Evolutionary conservation across 2,329 filamentous ascomycete species (phyloP).

Genomic region (Scedosporium aurantiacum): DNA sequence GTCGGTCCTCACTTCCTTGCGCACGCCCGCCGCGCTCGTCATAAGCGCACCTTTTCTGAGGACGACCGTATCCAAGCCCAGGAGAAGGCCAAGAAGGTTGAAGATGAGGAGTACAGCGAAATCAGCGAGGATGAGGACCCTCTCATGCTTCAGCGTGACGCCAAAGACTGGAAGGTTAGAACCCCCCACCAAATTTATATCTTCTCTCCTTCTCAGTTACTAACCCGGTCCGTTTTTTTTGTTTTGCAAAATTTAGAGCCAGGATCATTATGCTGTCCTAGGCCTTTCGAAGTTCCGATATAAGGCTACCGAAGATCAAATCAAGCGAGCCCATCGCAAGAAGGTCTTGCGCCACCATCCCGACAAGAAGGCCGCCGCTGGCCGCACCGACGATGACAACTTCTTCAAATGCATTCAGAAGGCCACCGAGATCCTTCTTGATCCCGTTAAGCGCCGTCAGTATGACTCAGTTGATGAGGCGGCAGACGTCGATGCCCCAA

Average conservation of each 20-base stretch:
- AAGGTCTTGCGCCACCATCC: constrained; percentile 99
- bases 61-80: constrained; percentile 96
- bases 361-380: constrained; percentile 93
- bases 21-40: constrained; percentile 86
- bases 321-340: constrained; percentile 97
- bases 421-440: constrained; percentile 83
- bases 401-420: constrained; percentile 99
- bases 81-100: constrained; percentile 88
- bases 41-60: constrained; percentile 96
- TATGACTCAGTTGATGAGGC: constrained; percentile 94
- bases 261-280: constrained; percentile 97
- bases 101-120: constrained; percentile 80
- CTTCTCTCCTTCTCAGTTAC: background rate
- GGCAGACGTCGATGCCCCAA: constrained; percentile 83
- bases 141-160: constrained; percentile 81
- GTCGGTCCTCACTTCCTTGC: constrained; percentile 97
- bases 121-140: constrained; percentile 91
- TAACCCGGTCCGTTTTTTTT: background rate
- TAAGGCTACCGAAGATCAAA: constrained; percentile 92
- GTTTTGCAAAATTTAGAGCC: constrained; percentile 42
- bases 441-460: constrained; percentile 85
- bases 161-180: constrained; percentile 96
- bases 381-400: constrained; percentile 80
- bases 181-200: background rate
- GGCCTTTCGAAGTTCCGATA: constrained; percentile 86